phyloP scores from a whole-genome alignment of 2,329 filamentous ascomycete genomes.

The Fusarium sp. region DNA sequence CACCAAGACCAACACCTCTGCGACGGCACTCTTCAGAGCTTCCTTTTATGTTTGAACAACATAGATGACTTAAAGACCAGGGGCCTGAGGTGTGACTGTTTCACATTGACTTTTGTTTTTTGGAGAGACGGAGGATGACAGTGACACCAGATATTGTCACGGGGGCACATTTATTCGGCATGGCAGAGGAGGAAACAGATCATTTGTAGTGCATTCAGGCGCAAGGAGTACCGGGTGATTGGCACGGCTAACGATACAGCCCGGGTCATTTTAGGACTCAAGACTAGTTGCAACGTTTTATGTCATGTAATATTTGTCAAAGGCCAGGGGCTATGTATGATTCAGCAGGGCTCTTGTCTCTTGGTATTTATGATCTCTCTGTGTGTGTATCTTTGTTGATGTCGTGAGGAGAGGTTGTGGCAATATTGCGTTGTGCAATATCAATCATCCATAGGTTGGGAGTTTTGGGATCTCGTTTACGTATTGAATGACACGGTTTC shows the following conservation, averaged over 20 bases:
- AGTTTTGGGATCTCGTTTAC: constrained; percentile 35
- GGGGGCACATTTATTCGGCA: background rate
- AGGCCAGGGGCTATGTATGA: constrained; percentile 20
- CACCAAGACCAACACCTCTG: constrained; percentile 12
- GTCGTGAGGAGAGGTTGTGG: constrained; percentile 2
- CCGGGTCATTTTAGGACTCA: constrained; percentile 19
- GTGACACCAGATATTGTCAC: background rate
- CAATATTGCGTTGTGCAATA: constrained; percentile 28
- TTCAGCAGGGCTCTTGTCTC: constrained; percentile 22
- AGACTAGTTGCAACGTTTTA: constrained; percentile 33
- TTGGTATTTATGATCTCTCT: constrained; percentile 25
- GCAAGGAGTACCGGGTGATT: constrained; percentile 42
- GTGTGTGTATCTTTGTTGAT: background rate
- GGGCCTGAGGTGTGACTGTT: constrained; percentile 1
- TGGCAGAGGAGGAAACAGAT: constrained; percentile 6
- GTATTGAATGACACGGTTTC: constrained; percentile 16
- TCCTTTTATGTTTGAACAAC: constrained; percentile 25
- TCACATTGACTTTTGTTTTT: constrained; percentile 8
- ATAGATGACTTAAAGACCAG: constrained; percentile 9
- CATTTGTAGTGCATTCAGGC: constrained; percentile 37
- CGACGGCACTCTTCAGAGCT: constrained; percentile 28
- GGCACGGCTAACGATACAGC: constrained; percentile 10
- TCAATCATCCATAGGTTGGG: constrained; percentile 41
- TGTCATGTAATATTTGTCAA: constrained; percentile 38
- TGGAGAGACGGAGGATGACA: constrained; percentile 14